Evolutionary conservation across 495 filamentous ascomycete genomes (phyloP), one percentile per base, ranked within the genome.

Genomic region (Amorphotheca resinae): DNA sequence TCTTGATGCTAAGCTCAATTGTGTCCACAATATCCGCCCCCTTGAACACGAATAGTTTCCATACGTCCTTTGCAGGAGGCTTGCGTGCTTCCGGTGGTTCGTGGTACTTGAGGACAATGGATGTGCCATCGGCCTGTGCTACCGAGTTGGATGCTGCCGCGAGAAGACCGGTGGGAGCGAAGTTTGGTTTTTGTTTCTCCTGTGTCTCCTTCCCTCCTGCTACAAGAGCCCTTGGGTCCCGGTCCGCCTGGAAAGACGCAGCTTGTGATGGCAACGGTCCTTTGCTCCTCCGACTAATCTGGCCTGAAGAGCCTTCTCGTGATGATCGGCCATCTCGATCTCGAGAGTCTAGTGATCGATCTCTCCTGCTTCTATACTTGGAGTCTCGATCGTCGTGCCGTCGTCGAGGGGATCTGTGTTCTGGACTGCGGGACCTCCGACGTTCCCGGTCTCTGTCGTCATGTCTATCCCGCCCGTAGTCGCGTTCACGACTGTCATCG

Each of bases 11-110:
- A 14, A 99, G 68, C 33, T 84, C 75, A 16, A 95, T 70, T 6
- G 84, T 88, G 44, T 89, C 82, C 23, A 95, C 53, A 6, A 91
- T 64, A 39, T 88, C 82, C 21, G 70, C 52, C 9, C 79, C 82
- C 56, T 95, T 95, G 73, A 99, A 99, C 14, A 94, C 74, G 56
- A 93, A 99, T 23, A 99, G 63, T 31, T 84, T 82, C 87, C 87
- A 96, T 25, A 74, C 65, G 50, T 86, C 75, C 35, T 79, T 79
- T 0, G 79, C 53, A 0, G 89, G 74, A 0, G 91, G 84, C 44
- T 93, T 93, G 42, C 91, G 84, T 16, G 87, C 82, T 64, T 96
- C 91, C 15, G 86, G 68, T 3, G 91, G 91, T 62, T 99, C 91
- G 60, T 94, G 79, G 65, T 99, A 96, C 66, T 96, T 96, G 16